phyloP scores from a whole-genome alignment of 768 basidiomycete species.

The Boletus coccyginus region DNA sequence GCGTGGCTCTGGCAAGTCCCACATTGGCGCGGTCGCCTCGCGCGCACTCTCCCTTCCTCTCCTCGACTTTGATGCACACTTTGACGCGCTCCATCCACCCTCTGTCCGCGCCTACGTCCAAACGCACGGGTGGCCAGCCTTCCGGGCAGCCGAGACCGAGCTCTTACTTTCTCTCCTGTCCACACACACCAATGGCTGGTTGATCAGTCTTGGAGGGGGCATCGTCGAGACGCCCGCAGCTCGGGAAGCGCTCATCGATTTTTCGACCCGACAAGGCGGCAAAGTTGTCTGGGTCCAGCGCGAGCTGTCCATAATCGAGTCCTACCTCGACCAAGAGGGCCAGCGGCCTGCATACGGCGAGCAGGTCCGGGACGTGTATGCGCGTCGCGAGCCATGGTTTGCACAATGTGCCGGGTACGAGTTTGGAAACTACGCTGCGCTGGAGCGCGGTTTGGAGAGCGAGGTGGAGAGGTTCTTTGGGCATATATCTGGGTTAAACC shows the following conservation, averaged over 20 bases:
- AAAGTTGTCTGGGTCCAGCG: constrained; percentile 85
- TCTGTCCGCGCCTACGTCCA: constrained; percentile 75
- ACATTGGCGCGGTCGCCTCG: constrained; percentile 78
- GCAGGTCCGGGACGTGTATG: constrained; percentile 77
- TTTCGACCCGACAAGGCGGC: constrained; percentile 50
- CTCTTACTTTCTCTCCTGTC: constrained; percentile 67
- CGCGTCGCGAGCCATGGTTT: constrained; percentile 85
- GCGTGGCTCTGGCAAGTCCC: constrained; percentile 96
- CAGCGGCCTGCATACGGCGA: constrained; percentile 89
- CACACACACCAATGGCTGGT: constrained; percentile 52
- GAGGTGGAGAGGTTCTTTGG: constrained; percentile 86
- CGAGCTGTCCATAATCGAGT: constrained; percentile 75
- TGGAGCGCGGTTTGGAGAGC: constrained; percentile 32
- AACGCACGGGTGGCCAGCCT: constrained; percentile 84
- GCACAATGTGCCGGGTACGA: constrained; percentile 76
- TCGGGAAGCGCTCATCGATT: constrained; percentile 67
- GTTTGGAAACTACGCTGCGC: constrained; percentile 71
- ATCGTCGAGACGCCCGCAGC: constrained; percentile 85
- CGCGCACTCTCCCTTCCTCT: constrained; percentile 66
- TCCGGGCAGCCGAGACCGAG: constrained; percentile 76
- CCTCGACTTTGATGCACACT: constrained; percentile 83
- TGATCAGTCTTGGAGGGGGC: constrained; percentile 92
- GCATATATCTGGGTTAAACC: constrained; percentile 72
- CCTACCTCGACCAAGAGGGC: constrained; percentile 74
- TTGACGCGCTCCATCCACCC: constrained; percentile 60